These are phyloP conservation scores for Mucor circinelloides DNA, from an alignment of 371 early-diverging fungal species.

Conservation along the genomic window DNA sequence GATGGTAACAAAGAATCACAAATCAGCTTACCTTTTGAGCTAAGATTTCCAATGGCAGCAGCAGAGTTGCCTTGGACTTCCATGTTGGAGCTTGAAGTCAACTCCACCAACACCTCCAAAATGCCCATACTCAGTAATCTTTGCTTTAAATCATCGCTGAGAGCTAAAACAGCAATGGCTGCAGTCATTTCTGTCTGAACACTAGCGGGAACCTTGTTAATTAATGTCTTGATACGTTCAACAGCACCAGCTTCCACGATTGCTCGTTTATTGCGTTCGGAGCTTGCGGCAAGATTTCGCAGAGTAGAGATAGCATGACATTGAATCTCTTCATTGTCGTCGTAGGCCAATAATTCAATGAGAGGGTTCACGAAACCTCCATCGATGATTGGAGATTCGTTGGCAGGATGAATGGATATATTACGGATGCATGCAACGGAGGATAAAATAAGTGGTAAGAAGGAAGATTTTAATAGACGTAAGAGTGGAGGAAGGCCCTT, in stretches of 20 bases:
- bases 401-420: constrained; percentile 87
- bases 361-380: constrained; percentile 81
- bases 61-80: constrained; percentile 87
- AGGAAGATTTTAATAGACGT: constrained; percentile 76
- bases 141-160: constrained; percentile 80
- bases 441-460: constrained; percentile 78
- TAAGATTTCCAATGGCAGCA: constrained; percentile 84
- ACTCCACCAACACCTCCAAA: constrained; percentile 73
- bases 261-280: constrained; percentile 76
- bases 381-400: constrained; percentile 86
- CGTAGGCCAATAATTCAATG: constrained; percentile 70
- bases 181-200: constrained; percentile 89
- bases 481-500: constrained; percentile 78
- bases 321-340: constrained; percentile 83
- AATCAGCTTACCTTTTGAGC: constrained; percentile 59
- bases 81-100: constrained; percentile 58
- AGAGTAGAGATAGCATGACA: constrained; percentile 87
- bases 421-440: constrained; percentile 93
- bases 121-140: constrained; percentile 65
- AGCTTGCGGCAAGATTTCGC: constrained; percentile 85
- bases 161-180: constrained; percentile 82
- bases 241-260: constrained; percentile 84
- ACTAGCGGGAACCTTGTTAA: constrained; percentile 60
- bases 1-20: not conserved
- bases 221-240: constrained; percentile 69